Percentiles rank a stretch among this genome's conserved stretches.
phyloP scores from a whole-genome alignment of 371 early-diverging fungal genomes.

The Mucor racemosus region DNA sequence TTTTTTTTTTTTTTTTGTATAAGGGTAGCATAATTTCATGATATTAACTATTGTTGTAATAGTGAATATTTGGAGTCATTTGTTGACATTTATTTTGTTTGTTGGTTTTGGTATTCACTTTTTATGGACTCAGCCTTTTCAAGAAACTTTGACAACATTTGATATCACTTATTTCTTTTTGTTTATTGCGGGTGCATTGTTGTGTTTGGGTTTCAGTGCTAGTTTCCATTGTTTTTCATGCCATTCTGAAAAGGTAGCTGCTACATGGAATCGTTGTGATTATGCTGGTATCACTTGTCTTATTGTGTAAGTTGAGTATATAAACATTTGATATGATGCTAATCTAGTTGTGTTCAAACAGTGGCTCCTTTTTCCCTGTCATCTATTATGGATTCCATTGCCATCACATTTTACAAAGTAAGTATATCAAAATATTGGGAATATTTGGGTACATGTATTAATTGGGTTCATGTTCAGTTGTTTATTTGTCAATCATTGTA shows the following conservation, averaged over 20 bases:
- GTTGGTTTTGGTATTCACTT: conserved; percentile 58
- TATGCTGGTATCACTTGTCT: conserved; percentile 91
- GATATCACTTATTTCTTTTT: conserved; percentile 72
- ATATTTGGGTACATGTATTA: background rate
- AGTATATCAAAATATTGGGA: background rate
- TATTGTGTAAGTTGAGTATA: conserved; percentile 65
- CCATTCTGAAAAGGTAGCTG: conserved; percentile 77
- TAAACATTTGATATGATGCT: background rate
- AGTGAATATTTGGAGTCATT: conserved; percentile 89
- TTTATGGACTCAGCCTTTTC: conserved; percentile 47
- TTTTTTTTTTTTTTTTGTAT: background rate
- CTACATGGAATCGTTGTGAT: conserved; percentile 84
- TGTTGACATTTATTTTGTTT: conserved; percentile 74
- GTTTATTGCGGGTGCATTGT: conserved; percentile 73
- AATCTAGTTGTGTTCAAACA: conserved; percentile 14
- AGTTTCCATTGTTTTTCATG: conserved; percentile 87
- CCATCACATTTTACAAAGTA: conserved; percentile 36
- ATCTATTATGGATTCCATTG: conserved; percentile 70
- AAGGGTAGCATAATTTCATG: background rate
- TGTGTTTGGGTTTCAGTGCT: conserved; percentile 82
- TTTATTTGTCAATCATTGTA: conserved; percentile 70
- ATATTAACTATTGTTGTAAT: background rate
- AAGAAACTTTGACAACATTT: conserved; percentile 54
- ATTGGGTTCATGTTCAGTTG: conserved; percentile 18
- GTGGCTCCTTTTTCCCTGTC: conserved; percentile 78